Base-by-base conservation (phyloP, 352 stramenopile genomes). In the Pythium volutum region DNA sequence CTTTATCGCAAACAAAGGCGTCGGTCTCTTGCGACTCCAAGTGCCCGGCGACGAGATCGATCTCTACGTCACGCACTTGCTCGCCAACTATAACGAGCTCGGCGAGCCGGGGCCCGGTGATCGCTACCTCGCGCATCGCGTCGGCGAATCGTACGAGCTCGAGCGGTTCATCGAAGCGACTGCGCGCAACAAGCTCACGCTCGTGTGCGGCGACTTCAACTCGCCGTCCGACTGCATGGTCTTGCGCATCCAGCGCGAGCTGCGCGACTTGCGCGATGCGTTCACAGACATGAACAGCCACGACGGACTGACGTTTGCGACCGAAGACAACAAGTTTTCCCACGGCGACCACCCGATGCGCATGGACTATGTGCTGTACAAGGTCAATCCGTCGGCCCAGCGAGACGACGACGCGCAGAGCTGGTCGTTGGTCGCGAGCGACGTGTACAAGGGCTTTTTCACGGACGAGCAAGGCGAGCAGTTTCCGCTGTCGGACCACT, bases 361-460 rank as follows among this genome's bases (percentile, higher is more conserved):
- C 22, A 93, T 93, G 84, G 84, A 93, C 58, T 93, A 93, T 53
- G 69, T 93, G 22, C 71, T 93, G 51, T 93, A 91, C 76, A 86
- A 88, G 66, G 67, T 78, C 23, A 51, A 42, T 1, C 31, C 23
- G 23, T 18, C 20, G 18, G 22, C 22, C 47, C 20, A 27, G 12
- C 25, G 8, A 49, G 23, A 12, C 4, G n/a, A 51, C 4, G n/a
- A 54, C 12, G 22, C 42, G 20, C 41, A 54, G 0, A 41, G 33
- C 23, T 93, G 84, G 84, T 73, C 79, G 12, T 50, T 93, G 29
- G 64, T 75, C 16, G 59, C 64, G 10, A 89, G 84, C 67, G 75
- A 82, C 53, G 82, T 93, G 16, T 91, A 80, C 70, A 93, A 93
- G 53, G 66, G 70, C 22, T 93, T 89, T 59, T 93, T 91, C 64